Evolutionary conservation across 108 stramenopile genomes (phyloP).

Genomic region (Phaeodactylum tricornutum): DNA sequence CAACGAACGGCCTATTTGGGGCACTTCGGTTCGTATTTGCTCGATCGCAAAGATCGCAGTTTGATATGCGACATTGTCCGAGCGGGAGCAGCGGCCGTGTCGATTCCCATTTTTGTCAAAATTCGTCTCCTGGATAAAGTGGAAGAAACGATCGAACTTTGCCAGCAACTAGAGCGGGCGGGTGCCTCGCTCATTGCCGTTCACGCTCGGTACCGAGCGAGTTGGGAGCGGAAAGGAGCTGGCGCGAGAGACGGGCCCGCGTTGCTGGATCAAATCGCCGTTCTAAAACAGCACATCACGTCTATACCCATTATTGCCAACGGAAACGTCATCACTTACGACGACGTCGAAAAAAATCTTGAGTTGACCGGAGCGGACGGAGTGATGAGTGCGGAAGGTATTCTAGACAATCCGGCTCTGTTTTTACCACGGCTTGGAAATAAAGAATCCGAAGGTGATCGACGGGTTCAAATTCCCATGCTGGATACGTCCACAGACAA

Average conservation of each 20-base stretch:
- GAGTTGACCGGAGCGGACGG: constrained; percentile 71
- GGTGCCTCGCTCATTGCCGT: constrained; percentile 86
- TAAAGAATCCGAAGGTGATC: not conserved
- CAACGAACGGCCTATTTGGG: constrained; percentile 88
- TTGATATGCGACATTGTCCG: constrained; percentile 62
- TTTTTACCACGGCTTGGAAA: constrained; percentile 47
- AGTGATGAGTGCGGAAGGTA: constrained; percentile 89
- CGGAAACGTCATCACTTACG: constrained; percentile 80
- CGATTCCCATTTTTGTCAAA: constrained; percentile 83
- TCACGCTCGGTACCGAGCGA: constrained; percentile 82
- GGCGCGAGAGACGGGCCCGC: constrained; percentile 90
- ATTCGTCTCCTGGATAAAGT: constrained; percentile 80
- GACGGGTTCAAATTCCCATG: not conserved
- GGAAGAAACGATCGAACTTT: constrained; percentile 69
- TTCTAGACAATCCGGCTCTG: constrained; percentile 86
- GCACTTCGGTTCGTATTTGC: constrained; percentile 85
- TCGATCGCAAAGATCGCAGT: constrained; percentile 57
- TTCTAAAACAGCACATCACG: constrained; percentile 25
- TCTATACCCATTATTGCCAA: constrained; percentile 71
- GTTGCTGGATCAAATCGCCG: constrained; percentile 69
- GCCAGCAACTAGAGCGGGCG: constrained; percentile 61
- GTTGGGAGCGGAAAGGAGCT: constrained; percentile 70
- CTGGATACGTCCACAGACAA: not conserved
- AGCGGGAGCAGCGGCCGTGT: constrained; percentile 38
- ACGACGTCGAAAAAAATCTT: constrained; percentile 64